These are phyloP conservation scores for Chalara sp. DNA, from an alignment of 2,329 filamentous ascomycete species.

Conservation along the genomic window DNA sequence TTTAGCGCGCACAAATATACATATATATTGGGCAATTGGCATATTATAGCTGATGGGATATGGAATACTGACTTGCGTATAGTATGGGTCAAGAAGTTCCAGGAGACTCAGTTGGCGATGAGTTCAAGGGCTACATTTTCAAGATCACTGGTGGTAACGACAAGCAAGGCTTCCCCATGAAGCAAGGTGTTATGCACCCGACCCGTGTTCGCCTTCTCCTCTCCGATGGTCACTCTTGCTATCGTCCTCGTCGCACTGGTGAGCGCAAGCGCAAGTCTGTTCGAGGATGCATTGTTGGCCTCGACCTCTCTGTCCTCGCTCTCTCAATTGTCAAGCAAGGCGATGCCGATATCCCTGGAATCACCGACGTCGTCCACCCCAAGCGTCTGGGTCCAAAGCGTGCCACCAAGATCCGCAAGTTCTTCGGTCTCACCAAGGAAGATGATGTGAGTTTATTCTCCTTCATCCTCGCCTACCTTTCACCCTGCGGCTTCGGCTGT, in stretches of 20 bases:
- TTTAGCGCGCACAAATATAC: background rate
- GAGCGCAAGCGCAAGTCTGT: constrained; percentile 99
- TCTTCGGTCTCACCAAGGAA: constrained; percentile 99
- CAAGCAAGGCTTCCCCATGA: constrained; percentile 99
- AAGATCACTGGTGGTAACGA: constrained; percentile 99
- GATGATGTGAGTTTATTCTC: constrained; percentile 82
- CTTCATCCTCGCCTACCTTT: constrained; percentile 65
- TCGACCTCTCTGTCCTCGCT: constrained; percentile 91
- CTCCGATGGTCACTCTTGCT: constrained; percentile 96
- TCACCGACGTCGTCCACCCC: constrained; percentile 96
- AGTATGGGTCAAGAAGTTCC: constrained; percentile 87
- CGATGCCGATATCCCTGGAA: constrained; percentile 84
- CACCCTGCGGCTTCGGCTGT: constrained; percentile 6
- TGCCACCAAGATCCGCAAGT: constrained; percentile 98
- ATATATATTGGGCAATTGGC: no score
- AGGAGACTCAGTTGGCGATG: constrained; percentile 92
- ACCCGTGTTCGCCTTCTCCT: constrained; percentile 98
- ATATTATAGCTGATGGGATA: no score
- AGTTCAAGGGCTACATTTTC: constrained; percentile 99
- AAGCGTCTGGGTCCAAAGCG: constrained; percentile 99
- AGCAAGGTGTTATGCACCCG: constrained; percentile 99
- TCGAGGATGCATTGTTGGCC: constrained; percentile 96
- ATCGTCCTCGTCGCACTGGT: constrained; percentile 93
- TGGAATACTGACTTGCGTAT: constrained; percentile 16
- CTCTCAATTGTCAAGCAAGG: constrained; percentile 98